Base-by-base conservation (phyloP, 2,329 filamentous ascomycete species). In the Fusarium avenaceum region DNA sequence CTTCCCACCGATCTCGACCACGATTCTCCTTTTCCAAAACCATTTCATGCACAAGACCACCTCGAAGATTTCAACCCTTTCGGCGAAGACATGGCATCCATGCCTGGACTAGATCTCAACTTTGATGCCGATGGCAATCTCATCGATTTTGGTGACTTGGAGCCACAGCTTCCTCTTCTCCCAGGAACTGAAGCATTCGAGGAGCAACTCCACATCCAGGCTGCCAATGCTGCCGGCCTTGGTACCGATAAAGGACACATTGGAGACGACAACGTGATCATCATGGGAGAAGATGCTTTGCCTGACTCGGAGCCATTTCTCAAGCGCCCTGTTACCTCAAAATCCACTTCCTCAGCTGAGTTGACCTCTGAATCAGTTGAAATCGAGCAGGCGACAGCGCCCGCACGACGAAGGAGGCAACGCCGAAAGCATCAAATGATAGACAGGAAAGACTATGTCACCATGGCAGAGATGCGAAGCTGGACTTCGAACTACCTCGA, bases 101-200 rank as follows among this genome's bases (percentile, higher is more conserved):
- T 80, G 20, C 76, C 76, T 0, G 81, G 82, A 26, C 79, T 84
- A 67, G 81, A 80, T 4, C 77, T 87, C 26, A 79, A 82, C n/a
- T 82, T 87, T 52, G 85, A 86, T 62, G 81, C 76, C 24, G 75
- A 86, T 11, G 85, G 85, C 38, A 86, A 86, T 59, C 72, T 87
- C 35, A 69, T 84, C 40, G 78, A 78, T 24, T 66, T 80, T 5
- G 61, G 76, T 14, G 81, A 84, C 17, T 72, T 57, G 7, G 73
- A 80, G 19, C 77, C 77, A 20, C 81, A 84, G 35, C 74, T 87
- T 32, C 84, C 84, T 33, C 74, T 74, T 19, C 74, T 84, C 26
- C 79, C 76, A 33, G 67, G 54, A 9, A 46, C 60, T 10, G 63
- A 52, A 9, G 59, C 51, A 38, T 72, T 51, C 58, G 63, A 51